phyloP scores from a whole-genome alignment of 306 rosid species.

The Neltuma alba region DNA sequence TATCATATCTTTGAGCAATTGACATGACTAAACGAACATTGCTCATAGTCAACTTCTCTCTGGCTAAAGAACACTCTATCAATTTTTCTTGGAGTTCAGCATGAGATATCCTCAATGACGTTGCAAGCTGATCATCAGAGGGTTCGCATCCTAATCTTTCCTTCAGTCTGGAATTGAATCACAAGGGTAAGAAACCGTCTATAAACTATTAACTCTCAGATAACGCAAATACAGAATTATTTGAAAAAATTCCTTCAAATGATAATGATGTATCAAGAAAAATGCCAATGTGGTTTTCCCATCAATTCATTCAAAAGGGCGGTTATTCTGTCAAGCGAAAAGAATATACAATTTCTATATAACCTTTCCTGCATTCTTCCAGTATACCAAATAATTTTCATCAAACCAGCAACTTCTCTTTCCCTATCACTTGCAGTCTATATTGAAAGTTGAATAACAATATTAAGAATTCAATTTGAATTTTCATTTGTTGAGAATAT shows the following conservation, averaged over 20 bases:
- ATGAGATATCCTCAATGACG: constrained; percentile 74
- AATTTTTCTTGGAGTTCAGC: constrained; percentile 60
- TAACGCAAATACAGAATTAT: constrained; percentile 23
- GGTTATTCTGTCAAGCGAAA: not conserved
- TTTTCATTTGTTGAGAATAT: not conserved
- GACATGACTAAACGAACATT: constrained; percentile 94
- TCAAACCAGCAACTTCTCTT: constrained; percentile 14
- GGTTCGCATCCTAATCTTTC: constrained; percentile 89
- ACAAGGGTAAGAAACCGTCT: constrained; percentile 27
- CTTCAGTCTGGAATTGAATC: constrained; percentile 63
- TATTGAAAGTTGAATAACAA: constrained; percentile 8
- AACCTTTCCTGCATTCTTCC: not conserved
- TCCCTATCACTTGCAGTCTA: constrained; percentile 22
- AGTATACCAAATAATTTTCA: not conserved
- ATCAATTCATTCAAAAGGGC: not conserved
- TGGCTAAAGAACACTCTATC: constrained; percentile 80
- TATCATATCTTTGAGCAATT: constrained; percentile 92
- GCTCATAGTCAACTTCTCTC: constrained; percentile 93
- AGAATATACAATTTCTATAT: not conserved
- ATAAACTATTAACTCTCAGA: constrained; percentile 14
- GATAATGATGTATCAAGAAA: constrained; percentile 1
- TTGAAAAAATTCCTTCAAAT: constrained; percentile 22
- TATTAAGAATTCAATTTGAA: constrained; percentile 18
- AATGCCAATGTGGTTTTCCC: constrained; percentile 8
- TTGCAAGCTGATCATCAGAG: constrained; percentile 82